A percentile compares a stretch with the other conserved stretches of the same genome.
Conservation (phyloP, 768 basidiomycete species). For the Cystofilobasidium bisporidii region DNA sequence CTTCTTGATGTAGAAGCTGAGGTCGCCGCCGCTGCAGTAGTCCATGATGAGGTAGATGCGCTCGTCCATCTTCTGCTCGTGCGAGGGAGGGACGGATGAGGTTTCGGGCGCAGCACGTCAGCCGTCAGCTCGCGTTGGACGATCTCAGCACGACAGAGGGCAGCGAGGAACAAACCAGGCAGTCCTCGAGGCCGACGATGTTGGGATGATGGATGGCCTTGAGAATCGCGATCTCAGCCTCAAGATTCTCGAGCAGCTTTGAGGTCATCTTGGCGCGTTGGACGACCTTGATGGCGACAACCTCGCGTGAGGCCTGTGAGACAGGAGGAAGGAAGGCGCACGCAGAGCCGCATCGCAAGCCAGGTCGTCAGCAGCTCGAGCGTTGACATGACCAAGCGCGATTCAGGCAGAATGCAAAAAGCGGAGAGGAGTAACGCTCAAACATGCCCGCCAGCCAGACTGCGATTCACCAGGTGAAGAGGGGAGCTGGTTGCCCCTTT, state of each 20-base stretch:
- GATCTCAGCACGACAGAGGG: neutral
- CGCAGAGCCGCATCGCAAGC: neutral
- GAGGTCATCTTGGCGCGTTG: conserved; percentile 73
- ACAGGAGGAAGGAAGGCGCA: neutral
- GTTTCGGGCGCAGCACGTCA: neutral
- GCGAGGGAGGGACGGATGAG: neutral
- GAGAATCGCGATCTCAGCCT: conserved; percentile 92
- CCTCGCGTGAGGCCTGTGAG: conserved; percentile 62
- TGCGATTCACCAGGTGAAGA: too few species aligned
- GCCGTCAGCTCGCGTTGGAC: too few species aligned
- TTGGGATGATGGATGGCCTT: conserved; percentile 87
- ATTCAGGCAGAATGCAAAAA: neutral
- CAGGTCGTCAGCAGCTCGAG: neutral
- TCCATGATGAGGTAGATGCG: conserved; percentile 89
- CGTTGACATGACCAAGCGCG: neutral
- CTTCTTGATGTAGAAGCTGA: conserved; percentile 94
- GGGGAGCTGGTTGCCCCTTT: conserved; percentile 6
- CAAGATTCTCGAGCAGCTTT: conserved; percentile 94
- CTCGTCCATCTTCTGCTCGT: conserved; percentile 43
- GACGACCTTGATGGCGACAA: conserved; percentile 91
- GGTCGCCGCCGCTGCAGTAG: conserved; percentile 89
- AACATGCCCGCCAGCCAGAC: too few species aligned
- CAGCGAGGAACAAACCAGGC: conserved; percentile 54
- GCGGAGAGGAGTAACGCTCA: neutral
- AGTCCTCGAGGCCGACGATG: conserved; percentile 84